Conservation (phyloP, 192 early-diverging fungal species). For the Linnemannia elongata region DNA sequence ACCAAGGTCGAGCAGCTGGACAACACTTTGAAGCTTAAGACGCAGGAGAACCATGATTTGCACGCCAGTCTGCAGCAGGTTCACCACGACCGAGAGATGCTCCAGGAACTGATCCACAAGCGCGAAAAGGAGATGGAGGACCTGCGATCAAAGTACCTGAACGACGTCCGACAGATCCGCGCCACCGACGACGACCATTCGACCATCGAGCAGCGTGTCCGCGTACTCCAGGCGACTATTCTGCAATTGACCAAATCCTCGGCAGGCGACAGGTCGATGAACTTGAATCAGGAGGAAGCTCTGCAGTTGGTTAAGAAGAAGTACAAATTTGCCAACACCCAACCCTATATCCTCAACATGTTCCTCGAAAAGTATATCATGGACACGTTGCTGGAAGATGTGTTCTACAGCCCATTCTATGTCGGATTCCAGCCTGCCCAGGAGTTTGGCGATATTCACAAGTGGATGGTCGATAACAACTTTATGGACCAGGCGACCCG, state of each 20-base stretch:
- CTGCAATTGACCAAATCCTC: conserved; percentile 53
- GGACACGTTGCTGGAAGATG: conserved; percentile 61
- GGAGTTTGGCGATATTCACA: conserved; percentile 36
- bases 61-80: conserved; percentile 41
- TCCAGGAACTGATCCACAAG: conserved; percentile 54
- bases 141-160: conserved; percentile 52
- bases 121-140: conserved; percentile 57
- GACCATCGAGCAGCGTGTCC: conserved; percentile 56
- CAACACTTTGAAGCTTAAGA: conserved; percentile 38
- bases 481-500: conserved; percentile 52
- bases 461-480: conserved; percentile 56
- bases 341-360: conserved; percentile 60
- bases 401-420: conserved; percentile 59
- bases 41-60: conserved; percentile 50
- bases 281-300: conserved; percentile 46
- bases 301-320: conserved; percentile 43
- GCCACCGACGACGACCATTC: conserved; percentile 62
- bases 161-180: conserved; percentile 60
- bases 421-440: conserved; percentile 50
- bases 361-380: conserved; percentile 67
- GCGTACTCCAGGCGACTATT: conserved; percentile 51
- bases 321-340: conserved; percentile 55
- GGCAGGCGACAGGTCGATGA: conserved; percentile 49
- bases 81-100: conserved; percentile 45
- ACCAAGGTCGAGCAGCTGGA: conserved; percentile 35